Evolutionary conservation across 306 rosid genomes (phyloP), one percentile per base, ranked within the genome.

Genomic region (Arachis stenosperma): DNA sequence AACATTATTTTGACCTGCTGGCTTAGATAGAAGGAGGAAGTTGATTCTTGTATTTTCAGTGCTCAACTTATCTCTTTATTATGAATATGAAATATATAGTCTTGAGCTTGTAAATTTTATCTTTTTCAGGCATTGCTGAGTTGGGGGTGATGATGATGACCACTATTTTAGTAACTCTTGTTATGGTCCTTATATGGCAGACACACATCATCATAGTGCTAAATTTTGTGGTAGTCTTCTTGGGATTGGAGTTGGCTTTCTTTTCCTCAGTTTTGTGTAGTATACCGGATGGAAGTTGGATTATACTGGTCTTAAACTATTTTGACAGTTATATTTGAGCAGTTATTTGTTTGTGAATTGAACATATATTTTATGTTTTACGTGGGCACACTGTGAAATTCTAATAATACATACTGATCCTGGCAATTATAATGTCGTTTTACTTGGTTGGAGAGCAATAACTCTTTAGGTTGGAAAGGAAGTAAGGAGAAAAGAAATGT

Each of bases 181-280:
- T 93, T 61, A 93, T 93, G 98, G 96, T 93, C 71, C 98, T 93
- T 82, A 93, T 93, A 83, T 93, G 98, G 98, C 98, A 90, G 88
- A 86, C 87, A 78, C 89, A 86, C 79, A 87, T 93, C 48, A 13
- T 90, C 65, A 54, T 93, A 36, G 98, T 89, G 78, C 67, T 90
- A 65, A 77, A 71, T 80, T 93, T 93, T 40, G n/a, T 68, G 5
- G 76, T 87, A 66, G 78, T 93, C 74, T 90, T 93, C 88, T 83
- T 93, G 79, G 93, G 97, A 65, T 72, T 93, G 78, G 98, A 93
- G 79, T 80, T 93, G 82, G 81, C 75, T 51, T 93, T 93, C 78
- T 90, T 93, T 91, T 93, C 97, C n/a, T 93, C 98, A 2, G 96
- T 93, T 79, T 76, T 93, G 75, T 81, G 90, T 84, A 80, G 97